phyloP scores from a whole-genome alignment of 805 yeast species.

The Candida golubevii region DNA sequence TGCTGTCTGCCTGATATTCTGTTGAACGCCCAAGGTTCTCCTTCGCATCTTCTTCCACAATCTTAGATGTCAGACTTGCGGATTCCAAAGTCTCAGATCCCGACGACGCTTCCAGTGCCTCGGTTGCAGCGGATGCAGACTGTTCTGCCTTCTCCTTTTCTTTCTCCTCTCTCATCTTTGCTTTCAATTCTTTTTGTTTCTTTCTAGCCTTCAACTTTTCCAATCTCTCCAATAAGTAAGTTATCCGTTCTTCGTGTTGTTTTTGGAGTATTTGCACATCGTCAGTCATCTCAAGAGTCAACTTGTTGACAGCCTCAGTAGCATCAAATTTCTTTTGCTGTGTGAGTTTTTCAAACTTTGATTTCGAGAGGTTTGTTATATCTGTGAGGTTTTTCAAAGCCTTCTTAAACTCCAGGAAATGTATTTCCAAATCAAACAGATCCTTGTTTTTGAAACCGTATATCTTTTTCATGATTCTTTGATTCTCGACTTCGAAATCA shows the following conservation, averaged over 20 bases:
- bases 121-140: background rate
- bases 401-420: constrained; percentile 24
- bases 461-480: constrained; percentile 30
- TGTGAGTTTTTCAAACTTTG: constrained; percentile 21
- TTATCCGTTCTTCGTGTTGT: constrained; percentile 27
- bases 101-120: too few relatives aligned
- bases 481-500: constrained; percentile 50
- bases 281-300: constrained; percentile 26
- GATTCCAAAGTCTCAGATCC: too few relatives aligned
- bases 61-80: constrained; percentile 5
- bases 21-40: background rate
- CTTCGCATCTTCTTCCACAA: constrained; percentile 21
- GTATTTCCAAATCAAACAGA: constrained; percentile 23
- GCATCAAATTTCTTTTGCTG: constrained; percentile 24
- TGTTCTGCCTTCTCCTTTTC: constrained; percentile 16
- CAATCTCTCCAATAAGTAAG: constrained; percentile 24
- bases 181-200: constrained; percentile 29
- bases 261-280: constrained; percentile 28
- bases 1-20: too few relatives aligned
- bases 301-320: constrained; percentile 24
- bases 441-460: constrained; percentile 10
- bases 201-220: constrained; percentile 29
- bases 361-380: constrained; percentile 16
- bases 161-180: constrained; percentile 25
- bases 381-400: constrained; percentile 26